These are phyloP conservation scores for Viridothelium virens DNA, from an alignment of 495 filamentous ascomycete species.

Conservation along the genomic window DNA sequence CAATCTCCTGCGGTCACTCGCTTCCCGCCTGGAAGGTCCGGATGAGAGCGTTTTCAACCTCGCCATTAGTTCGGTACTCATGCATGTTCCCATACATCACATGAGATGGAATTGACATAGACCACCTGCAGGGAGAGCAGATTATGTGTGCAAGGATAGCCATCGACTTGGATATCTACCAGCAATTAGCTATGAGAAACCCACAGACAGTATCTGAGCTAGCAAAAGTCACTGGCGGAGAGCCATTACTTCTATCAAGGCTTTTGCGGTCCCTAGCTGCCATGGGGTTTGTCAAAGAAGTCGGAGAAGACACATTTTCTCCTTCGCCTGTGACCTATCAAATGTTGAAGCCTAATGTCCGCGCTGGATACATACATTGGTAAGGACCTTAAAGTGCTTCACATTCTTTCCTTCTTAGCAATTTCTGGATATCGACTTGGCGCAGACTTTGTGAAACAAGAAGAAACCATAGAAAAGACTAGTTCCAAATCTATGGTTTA, in stretches of 20 bases:
- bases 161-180: neutral
- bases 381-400: neutral
- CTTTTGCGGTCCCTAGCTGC: neutral
- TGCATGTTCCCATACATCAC: neutral
- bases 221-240: neutral
- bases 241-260: neutral
- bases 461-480: too few species aligned
- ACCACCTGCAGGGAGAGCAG: neutral
- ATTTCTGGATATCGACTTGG: too few species aligned
- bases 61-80: neutral
- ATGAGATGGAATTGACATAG: neutral
- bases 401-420: neutral
- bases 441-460: too few species aligned
- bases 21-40: neutral
- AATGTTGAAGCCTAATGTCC: neutral
- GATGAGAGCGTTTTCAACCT: neutral
- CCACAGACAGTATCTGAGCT: neutral
- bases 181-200: neutral
- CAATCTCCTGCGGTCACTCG: neutral
- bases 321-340: neutral
- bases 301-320: neutral
- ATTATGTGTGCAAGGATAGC: neutral
- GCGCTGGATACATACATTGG: conserved; percentile 4
- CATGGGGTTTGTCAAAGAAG: neutral
- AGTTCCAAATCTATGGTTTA: too few species aligned